Conservation (phyloP, 495 filamentous ascomycete genomes). For the Daldinia bambusicola region DNA sequence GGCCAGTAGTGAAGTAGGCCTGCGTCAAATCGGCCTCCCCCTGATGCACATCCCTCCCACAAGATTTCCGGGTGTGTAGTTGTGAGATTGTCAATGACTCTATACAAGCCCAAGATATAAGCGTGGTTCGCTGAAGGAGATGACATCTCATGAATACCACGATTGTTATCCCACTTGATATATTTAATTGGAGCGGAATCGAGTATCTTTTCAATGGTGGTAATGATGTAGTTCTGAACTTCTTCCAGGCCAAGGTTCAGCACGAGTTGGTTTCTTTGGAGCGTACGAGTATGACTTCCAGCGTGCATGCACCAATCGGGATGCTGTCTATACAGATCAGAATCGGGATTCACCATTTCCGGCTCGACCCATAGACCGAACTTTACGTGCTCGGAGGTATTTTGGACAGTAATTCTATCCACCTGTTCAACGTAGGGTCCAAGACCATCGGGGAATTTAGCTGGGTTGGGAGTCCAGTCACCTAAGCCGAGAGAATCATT, state of each 20-base stretch:
- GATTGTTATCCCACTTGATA: constrained; percentile 70
- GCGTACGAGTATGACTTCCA: constrained; percentile 61
- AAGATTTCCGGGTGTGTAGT: constrained; percentile 63
- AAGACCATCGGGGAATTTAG: constrained; percentile 64
- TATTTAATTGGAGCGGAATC: constrained; percentile 61
- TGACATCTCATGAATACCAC: constrained; percentile 62
- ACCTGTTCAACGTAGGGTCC: constrained; percentile 55
- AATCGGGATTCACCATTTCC: constrained; percentile 68
- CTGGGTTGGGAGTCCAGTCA: constrained; percentile 64
- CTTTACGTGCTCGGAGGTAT: constrained; percentile 55
- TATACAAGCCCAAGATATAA: constrained; percentile 67
- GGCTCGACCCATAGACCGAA: constrained; percentile 70
- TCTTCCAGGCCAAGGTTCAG: constrained; percentile 63
- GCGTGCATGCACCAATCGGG: constrained; percentile 67
- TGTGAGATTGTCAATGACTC: constrained; percentile 63
- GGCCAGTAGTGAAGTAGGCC: constrained; percentile 67
- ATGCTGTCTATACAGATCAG: constrained; percentile 62
- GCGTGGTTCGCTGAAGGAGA: constrained; percentile 59
- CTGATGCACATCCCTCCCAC: constrained; percentile 68
- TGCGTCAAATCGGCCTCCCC: constrained; percentile 65
- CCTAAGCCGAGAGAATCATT: constrained; percentile 62
- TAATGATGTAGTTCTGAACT: constrained; percentile 66
- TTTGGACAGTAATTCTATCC: constrained; percentile 54
- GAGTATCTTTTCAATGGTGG: constrained; percentile 57
- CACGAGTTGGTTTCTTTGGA: constrained; percentile 62